phyloP scores from a whole-genome alignment of 2,329 filamentous ascomycete species.

The Colletotrichum somersetense region DNA sequence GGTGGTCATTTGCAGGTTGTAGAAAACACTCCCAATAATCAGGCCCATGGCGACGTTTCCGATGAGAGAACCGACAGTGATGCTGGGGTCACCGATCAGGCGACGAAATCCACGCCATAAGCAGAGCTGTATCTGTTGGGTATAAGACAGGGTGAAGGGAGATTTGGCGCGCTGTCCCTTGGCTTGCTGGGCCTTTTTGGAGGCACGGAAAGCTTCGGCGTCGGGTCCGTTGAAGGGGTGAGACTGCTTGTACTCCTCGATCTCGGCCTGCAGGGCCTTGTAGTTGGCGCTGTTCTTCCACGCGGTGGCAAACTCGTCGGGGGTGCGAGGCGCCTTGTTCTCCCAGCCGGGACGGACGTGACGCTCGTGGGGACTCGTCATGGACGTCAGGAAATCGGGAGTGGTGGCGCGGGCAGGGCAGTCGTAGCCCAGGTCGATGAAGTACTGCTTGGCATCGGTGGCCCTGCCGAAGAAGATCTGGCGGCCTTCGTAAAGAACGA shows the following conservation, averaged over 20 bases:
- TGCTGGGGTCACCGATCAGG: constrained; percentile 79
- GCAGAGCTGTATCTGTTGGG: constrained; percentile 82
- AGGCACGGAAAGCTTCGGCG: constrained; percentile 68
- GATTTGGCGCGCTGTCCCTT: constrained; percentile 74
- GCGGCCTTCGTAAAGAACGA: constrained; percentile 70
- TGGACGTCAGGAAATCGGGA: constrained; percentile 79
- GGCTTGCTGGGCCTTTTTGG: constrained; percentile 67
- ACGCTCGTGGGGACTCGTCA: constrained; percentile 72
- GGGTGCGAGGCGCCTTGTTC: constrained; percentile 67
- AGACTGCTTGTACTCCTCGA: constrained; percentile 65
- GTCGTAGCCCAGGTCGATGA: constrained; percentile 75
- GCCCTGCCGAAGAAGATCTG: constrained; percentile 75
- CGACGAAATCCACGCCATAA: constrained; percentile 84
- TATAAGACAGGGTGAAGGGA: constrained; percentile 84
- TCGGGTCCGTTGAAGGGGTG: constrained; percentile 69
- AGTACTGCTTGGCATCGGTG: constrained; percentile 72
- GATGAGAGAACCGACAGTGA: constrained; percentile 76
- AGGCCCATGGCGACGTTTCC: constrained; percentile 83
- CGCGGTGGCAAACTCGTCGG: constrained; percentile 70
- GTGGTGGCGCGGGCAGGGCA: constrained; percentile 76
- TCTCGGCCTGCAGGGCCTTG: constrained; percentile 64
- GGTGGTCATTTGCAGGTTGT: constrained; percentile 75
- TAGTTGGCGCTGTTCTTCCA: constrained; percentile 70
- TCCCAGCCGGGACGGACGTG: constrained; percentile 68
- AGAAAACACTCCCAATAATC: constrained; percentile 86